These are phyloP conservation scores for Tillandsia fasciculata DNA, from an alignment of 176 grass and related monocot genomes.

Conservation along the genomic window DNA sequence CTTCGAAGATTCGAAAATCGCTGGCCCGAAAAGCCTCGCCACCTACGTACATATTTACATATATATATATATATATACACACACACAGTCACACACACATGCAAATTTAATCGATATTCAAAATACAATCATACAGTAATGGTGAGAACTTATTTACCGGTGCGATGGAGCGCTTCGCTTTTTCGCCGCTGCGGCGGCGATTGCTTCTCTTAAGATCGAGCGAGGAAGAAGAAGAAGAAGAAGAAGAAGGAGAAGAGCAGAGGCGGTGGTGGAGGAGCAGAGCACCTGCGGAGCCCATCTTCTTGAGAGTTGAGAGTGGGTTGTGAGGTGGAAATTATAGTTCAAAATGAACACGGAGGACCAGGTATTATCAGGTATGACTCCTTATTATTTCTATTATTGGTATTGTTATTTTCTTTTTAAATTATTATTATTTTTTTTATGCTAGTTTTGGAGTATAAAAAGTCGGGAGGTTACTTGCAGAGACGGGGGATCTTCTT, in stretches of 20 bases:
- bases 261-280: no score
- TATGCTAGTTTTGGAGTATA: not conserved
- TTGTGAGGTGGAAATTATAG: not conserved
- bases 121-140: not conserved
- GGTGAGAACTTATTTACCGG: slow-evolving; percentile 18
- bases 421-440: no score
- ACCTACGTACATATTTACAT: slow-evolving; percentile 15
- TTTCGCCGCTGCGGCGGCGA: no score
- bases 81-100: no score
- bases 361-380: no score
- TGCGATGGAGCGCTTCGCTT: slow-evolving; percentile 22
- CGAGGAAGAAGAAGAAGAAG: not conserved
- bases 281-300: no score
- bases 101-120: not conserved
- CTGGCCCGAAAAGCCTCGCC: slow-evolving; percentile 82
- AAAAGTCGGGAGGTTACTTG: not conserved
- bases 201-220: slow-evolving; percentile 4
- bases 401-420: no score
- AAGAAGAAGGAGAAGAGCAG: not conserved
- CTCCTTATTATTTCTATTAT: no score
- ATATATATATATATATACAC: no score
- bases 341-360: no score
- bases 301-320: not conserved
- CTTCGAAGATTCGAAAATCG: slow-evolving; percentile 95
- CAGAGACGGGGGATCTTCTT: not conserved